Conservation (phyloP, 2,329 filamentous ascomycete species). For the Apiospora marii region DNA sequence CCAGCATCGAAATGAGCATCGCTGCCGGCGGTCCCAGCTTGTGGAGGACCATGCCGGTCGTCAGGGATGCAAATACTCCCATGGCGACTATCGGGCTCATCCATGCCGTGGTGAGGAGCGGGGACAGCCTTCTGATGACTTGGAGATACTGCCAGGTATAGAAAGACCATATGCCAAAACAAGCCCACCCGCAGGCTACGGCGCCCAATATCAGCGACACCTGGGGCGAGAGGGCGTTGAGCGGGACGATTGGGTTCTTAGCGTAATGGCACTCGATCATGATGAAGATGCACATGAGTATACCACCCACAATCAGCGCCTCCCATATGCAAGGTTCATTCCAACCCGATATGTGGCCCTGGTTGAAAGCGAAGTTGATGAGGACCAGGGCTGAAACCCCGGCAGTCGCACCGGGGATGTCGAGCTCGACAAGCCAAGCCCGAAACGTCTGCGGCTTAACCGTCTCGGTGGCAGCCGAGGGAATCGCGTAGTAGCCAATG, state of each 20-base stretch:
- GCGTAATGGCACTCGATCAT: slow-evolving; percentile 58
- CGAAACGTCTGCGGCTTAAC: slow-evolving; percentile 30
- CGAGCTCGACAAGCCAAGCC: slow-evolving; percentile 43
- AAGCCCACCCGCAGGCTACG: slow-evolving; percentile 50
- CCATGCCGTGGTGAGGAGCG: slow-evolving; percentile 45
- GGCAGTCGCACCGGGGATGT: slow-evolving; percentile 48
- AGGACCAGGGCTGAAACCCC: slow-evolving; percentile 66
- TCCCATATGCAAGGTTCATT: slow-evolving; percentile 61
- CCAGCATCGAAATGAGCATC: slow-evolving; percentile 53
- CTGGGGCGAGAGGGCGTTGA: slow-evolving; percentile 51
- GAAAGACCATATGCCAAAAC: slow-evolving; percentile 50
- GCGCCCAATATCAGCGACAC: slow-evolving; percentile 55
- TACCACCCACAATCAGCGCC: slow-evolving; percentile 62
- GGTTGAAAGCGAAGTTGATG: slow-evolving; percentile 74
- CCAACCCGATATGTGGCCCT: slow-evolving; percentile 69
- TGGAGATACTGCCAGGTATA: slow-evolving; percentile 52
- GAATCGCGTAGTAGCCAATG: slow-evolving; percentile 46
- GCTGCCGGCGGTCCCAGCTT: slow-evolving; percentile 42
- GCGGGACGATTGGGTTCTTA: slow-evolving; percentile 57
- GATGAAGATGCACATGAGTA: slow-evolving; percentile 63
- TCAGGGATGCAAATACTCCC: slow-evolving; percentile 39
- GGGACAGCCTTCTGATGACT: slow-evolving; percentile 38
- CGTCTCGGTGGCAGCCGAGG: slow-evolving; percentile 36
- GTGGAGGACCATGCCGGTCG: slow-evolving; percentile 39
- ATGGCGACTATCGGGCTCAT: slow-evolving; percentile 34